Conservation (phyloP, 495 filamentous ascomycete genomes). For the Podospora sp. region DNA sequence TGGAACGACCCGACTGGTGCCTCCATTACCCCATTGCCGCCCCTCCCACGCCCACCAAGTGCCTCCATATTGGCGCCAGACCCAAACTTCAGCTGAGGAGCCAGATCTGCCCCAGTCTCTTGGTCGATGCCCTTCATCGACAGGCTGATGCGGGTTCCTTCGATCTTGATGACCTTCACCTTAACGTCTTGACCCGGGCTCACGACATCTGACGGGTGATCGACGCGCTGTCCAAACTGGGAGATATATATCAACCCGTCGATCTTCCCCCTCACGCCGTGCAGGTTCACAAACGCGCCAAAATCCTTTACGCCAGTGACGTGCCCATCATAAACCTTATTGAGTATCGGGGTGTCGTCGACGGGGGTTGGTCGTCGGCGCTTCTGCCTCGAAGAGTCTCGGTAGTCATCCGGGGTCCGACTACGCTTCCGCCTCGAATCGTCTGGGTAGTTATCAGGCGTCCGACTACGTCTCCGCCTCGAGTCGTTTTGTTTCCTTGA, state of each 20-base stretch:
- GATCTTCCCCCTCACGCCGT: constrained; percentile 81
- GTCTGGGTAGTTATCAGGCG: constrained; percentile 61
- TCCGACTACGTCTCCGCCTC: constrained; percentile 75
- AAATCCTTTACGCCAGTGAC: constrained; percentile 94
- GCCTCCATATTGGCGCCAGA: constrained; percentile 92
- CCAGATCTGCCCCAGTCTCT: constrained; percentile 79
- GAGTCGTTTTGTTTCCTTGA: too few relatives aligned
- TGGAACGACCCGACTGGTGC: constrained; percentile 36
- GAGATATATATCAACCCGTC: constrained; percentile 97
- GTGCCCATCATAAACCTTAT: constrained; percentile 87
- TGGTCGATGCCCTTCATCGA: constrained; percentile 99
- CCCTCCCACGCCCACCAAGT: constrained; percentile 69
- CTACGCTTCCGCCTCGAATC: constrained; percentile 53
- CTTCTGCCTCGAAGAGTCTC: constrained; percentile 56
- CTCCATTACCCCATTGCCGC: constrained; percentile 29
- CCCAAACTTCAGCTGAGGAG: constrained; percentile 76
- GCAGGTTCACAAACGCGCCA: constrained; percentile 92
- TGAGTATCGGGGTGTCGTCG: constrained; percentile 78
- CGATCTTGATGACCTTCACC: constrained; percentile 88
- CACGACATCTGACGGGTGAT: constrained; percentile 87
- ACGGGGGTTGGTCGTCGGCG: constrained; percentile 72
- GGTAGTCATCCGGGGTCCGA: constrained; percentile 64
- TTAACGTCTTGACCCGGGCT: constrained; percentile 81
- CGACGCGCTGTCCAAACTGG: constrained; percentile 85
- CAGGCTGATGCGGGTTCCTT: constrained; percentile 76